These are phyloP conservation scores for Vitis rotundifolia DNA, from an alignment of 164 flowering plant genomes.

Conservation along the genomic window DNA sequence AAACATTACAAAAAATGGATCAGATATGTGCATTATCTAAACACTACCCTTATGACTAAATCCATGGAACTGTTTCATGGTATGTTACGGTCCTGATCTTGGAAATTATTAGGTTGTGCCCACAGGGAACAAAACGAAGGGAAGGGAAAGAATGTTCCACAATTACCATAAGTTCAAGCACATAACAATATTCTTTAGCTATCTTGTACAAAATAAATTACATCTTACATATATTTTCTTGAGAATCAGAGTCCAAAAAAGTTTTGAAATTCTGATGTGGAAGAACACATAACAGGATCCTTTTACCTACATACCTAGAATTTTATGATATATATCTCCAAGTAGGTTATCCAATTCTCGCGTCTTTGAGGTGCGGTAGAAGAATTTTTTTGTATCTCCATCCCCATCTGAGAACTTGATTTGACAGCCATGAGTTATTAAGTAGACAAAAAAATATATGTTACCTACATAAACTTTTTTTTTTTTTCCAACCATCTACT, in stretches of 20 bases:
- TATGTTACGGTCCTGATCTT: neutral
- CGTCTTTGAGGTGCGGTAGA: slow-evolving; percentile 83
- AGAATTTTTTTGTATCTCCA: slow-evolving; percentile 62
- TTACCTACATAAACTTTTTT: neutral
- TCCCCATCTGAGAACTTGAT: slow-evolving; percentile 78
- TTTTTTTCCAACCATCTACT: slow-evolving; percentile 27
- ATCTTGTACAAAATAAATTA: neutral
- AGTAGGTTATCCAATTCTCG: slow-evolving; percentile 82
- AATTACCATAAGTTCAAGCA: neutral
- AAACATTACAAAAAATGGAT: neutral
- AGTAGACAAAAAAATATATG: slow-evolving; percentile 5
- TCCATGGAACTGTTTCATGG: neutral
- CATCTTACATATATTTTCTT: neutral
- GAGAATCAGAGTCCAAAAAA: neutral
- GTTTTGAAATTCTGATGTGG: neutral
- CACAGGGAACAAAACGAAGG: neutral
- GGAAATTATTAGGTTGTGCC: neutral
- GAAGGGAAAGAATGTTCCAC: too few species aligned
- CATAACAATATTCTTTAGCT: neutral
- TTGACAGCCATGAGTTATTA: neutral
- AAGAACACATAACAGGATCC: neutral
- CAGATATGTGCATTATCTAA: neutral
- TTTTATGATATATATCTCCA: slow-evolving; percentile 94
- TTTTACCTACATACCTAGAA: slow-evolving; percentile 53
- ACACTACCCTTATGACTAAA: neutral